phyloP scores from a whole-genome alignment of 2,329 filamentous ascomycete species.

The Arthrobotrys conoides region DNA sequence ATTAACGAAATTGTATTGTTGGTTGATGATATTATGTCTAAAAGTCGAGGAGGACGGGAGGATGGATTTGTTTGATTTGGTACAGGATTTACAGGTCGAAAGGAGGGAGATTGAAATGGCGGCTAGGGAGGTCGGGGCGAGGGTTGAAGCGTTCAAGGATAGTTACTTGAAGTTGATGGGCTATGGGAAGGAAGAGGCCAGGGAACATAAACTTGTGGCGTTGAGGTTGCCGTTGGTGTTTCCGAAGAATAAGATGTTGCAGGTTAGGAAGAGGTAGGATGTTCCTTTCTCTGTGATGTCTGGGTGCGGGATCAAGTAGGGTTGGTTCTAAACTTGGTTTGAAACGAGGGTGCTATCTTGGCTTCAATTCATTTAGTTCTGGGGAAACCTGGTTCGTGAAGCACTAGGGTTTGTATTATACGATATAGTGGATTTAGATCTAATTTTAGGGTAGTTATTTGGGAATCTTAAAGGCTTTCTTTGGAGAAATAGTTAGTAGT shows the following conservation, averaged over 20 bases:
- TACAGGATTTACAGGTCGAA: conserved; percentile 80
- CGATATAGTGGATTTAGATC: not conserved
- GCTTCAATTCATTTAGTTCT: too few species aligned
- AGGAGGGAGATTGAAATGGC: conserved; percentile 78
- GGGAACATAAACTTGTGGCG: conserved; percentile 77
- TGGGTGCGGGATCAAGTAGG: not conserved
- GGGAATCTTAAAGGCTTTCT: not conserved
- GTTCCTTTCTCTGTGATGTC: too few species aligned
- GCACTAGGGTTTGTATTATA: conserved; percentile 4
- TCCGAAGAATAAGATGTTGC: conserved; percentile 74
- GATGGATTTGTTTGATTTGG: conserved; percentile 71
- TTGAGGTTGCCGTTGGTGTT: conserved; percentile 85
- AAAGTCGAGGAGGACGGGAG: conserved; percentile 79
- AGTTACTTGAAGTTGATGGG: conserved; percentile 71
- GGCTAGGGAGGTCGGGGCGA: conserved; percentile 82
- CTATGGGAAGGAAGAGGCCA: conserved; percentile 74
- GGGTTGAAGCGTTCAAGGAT: conserved; percentile 70
- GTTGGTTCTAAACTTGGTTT: too few species aligned
- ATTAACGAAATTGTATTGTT: conserved; percentile 56
- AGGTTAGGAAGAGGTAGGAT: conserved; percentile 59
- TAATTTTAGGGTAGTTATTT: not conserved
- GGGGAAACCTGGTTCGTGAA: too few species aligned
- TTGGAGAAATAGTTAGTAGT: not conserved
- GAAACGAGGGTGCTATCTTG: not conserved
- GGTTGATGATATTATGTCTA: conserved; percentile 49